These are phyloP conservation scores for Lecanicillium sp. DNA, from an alignment of 2,329 filamentous ascomycete genomes.

Conservation along the genomic window DNA sequence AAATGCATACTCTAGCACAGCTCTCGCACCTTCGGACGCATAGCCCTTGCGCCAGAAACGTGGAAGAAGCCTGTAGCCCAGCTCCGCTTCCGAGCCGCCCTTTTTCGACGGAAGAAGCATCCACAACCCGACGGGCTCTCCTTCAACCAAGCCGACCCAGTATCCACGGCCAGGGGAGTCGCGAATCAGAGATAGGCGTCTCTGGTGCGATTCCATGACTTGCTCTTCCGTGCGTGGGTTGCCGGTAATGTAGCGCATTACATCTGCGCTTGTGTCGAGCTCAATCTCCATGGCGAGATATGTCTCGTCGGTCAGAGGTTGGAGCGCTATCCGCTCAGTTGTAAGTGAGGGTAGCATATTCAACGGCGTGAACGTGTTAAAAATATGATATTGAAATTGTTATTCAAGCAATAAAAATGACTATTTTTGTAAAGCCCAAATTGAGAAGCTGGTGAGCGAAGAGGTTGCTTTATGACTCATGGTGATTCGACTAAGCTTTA, in stretches of 20 bases:
- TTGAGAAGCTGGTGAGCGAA: no score
- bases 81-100: neutral
- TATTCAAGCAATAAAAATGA: no score
- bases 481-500: no score
- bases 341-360: neutral
- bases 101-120: neutral
- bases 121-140: neutral
- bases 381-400: no score
- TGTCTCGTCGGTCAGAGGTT: neutral
- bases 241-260: neutral
- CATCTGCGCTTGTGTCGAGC: neutral
- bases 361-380: no score
- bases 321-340: slow-evolving; percentile 1
- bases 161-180: neutral
- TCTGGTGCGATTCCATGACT: neutral
- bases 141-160: neutral
- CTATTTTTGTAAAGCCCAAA: no score
- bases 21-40: neutral
- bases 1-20: slow-evolving; percentile 1
- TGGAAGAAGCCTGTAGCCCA: slow-evolving; percentile 1
- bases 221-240: neutral
- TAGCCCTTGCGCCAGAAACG: neutral
- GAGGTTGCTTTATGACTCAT: no score
- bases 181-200: neutral
- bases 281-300: neutral